Evolutionary conservation across 192 early-diverging fungal species (phyloP).

Genomic region (Backusella sp.): DNA sequence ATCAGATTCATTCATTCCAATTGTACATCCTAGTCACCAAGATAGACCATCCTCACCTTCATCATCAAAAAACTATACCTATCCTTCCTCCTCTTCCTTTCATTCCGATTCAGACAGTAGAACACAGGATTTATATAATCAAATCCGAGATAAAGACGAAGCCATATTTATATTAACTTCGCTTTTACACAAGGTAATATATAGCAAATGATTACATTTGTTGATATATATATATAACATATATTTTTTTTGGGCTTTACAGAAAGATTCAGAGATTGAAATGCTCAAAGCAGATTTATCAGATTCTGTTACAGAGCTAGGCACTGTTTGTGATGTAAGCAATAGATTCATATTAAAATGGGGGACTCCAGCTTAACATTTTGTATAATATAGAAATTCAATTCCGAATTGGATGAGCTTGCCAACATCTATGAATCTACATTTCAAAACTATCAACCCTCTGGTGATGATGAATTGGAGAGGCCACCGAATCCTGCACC

Average conservation of each 20-base stretch:
- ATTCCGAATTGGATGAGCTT: neutral
- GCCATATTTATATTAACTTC: slow-evolving; percentile 1
- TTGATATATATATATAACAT: neutral
- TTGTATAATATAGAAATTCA: neutral
- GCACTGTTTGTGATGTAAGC: slow-evolving; percentile 13
- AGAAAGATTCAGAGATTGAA: slow-evolving; percentile 10
- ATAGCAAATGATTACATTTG: neutral
- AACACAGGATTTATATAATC: neutral
- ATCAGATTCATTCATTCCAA: slow-evolving; percentile 13
- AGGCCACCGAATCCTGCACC: slow-evolving; percentile 19
- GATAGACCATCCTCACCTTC: neutral
- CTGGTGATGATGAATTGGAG: slow-evolving; percentile 1
- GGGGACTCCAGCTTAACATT: too few relatives aligned
- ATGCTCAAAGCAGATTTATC: slow-evolving; percentile 2
- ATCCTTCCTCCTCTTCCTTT: neutral
- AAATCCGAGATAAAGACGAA: neutral
- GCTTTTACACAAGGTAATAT: neutral
- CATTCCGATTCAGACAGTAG: neutral
- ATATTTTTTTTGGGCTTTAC: neutral
- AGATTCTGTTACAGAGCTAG: slow-evolving; percentile 7
- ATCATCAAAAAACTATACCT: neutral
- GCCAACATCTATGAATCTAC: neutral
- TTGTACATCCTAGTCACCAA: neutral
- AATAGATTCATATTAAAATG: too few relatives aligned
- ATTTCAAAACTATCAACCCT: neutral